Conservation (phyloP, 208 protist species). For the Entamoeba nuttalli region DNA sequence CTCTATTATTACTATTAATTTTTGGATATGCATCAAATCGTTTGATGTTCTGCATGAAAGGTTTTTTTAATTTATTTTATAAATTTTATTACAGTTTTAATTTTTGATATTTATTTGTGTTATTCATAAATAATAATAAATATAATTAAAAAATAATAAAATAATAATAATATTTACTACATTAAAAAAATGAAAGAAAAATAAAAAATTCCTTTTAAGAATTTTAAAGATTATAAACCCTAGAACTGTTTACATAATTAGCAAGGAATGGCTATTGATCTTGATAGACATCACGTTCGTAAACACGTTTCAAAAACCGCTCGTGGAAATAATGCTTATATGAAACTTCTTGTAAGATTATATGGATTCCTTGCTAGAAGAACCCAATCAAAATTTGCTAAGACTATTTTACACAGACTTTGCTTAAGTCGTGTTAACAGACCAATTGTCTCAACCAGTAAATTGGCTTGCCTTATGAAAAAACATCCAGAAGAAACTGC, state of each 20-base stretch:
- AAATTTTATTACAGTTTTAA: too few relatives aligned
- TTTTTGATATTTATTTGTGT: too few relatives aligned
- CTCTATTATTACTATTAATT: not conserved
- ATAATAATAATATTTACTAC: too few relatives aligned
- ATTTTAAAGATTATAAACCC: not conserved
- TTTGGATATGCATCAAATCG: not conserved
- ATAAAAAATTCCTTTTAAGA: not conserved
- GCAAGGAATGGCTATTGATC: not conserved
- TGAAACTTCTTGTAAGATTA: not conserved
- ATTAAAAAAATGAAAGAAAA: too few relatives aligned
- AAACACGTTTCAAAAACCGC: not conserved
- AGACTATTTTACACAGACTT: conserved; percentile 79
- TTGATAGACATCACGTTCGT: not conserved
- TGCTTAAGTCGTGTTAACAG: conserved; percentile 81
- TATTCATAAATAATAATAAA: too few relatives aligned
- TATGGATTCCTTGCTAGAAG: not conserved
- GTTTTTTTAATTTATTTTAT: too few relatives aligned
- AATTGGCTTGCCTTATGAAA: conserved; percentile 62
- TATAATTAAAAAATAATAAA: too few relatives aligned
- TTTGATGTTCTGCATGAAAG: not conserved
- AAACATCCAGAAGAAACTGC: conserved; percentile 77
- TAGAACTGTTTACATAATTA: not conserved
- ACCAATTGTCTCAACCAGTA: conserved; percentile 78
- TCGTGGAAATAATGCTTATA: not conserved
- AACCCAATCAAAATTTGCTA: conserved; percentile 91